A percentile compares a stretch with the other conserved stretches of the same genome.
phyloP scores from a whole-genome alignment of 768 basidiomycete species.

The Hygrocybe punicea region DNA sequence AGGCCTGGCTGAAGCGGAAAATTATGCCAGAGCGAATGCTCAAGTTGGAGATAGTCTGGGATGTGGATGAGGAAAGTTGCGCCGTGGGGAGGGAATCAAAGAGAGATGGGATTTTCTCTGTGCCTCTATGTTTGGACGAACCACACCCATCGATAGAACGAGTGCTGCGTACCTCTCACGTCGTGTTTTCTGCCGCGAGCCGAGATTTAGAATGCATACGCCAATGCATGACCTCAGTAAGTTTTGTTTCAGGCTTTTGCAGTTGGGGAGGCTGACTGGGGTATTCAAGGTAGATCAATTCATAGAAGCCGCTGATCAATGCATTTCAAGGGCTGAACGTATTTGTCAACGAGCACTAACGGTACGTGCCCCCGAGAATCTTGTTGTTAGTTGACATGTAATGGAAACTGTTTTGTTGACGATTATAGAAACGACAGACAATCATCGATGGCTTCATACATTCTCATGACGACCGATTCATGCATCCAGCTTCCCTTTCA shows the following conservation, averaged over 20 bases:
- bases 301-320: constrained; percentile 51
- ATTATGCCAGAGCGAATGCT: constrained; percentile 40
- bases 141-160: constrained; percentile 27
- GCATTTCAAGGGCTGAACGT: constrained; percentile 55
- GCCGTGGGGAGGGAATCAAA: constrained; percentile 42
- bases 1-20: constrained; percentile 64
- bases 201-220: constrained; percentile 57
- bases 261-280: not conserved
- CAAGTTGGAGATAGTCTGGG: constrained; percentile 39
- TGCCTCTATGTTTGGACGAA: not conserved
- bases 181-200: constrained; percentile 50
- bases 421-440: constrained; percentile 46
- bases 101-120: constrained; percentile 14
- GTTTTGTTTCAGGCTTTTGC: constrained; percentile 18
- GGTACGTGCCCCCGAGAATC: constrained; percentile 32
- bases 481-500: too few species aligned
- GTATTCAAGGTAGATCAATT: constrained; percentile 52
- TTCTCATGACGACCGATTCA: constrained; percentile 10
- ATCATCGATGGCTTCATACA: constrained; percentile 43
- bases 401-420: too few species aligned
- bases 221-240: constrained; percentile 52
- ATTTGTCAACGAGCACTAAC: constrained; percentile 54
- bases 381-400: too few species aligned
- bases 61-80: constrained; percentile 35
- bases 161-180: constrained; percentile 43